phyloP scores from a whole-genome alignment of 371 early-diverging fungal genomes.

The Mortierella sp. region DNA sequence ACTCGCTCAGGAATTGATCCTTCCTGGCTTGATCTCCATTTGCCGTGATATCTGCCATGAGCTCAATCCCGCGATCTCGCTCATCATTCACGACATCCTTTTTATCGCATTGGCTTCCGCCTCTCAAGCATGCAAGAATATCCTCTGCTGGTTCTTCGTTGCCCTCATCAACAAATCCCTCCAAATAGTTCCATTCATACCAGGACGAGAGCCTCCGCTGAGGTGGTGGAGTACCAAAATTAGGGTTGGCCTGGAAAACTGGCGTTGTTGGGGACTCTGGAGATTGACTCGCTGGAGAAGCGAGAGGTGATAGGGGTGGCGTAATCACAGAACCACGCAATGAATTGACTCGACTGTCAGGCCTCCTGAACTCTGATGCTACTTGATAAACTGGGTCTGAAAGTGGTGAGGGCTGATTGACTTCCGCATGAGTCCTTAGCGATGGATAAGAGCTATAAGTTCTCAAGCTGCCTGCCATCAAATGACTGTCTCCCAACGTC shows the following conservation, averaged over 20 bases:
- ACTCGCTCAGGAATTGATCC: neutral
- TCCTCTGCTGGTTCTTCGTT: neutral
- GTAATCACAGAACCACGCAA: neutral
- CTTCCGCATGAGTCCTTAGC: no score
- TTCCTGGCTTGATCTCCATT: neutral
- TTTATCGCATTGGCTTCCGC: neutral
- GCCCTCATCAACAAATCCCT: neutral
- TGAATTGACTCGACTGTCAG: neutral
- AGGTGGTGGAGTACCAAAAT: neutral
- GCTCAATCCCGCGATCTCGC: neutral
- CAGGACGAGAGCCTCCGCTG: constrained; percentile 9
- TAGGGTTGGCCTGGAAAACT: neutral
- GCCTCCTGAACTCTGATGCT: neutral
- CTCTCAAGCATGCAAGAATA: neutral
- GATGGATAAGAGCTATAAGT: neutral
- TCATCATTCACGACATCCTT: neutral
- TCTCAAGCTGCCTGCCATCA: neutral
- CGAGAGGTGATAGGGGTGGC: neutral
- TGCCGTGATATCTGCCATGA: neutral
- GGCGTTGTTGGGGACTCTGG: neutral
- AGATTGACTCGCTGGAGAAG: neutral
- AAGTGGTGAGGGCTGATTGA: neutral
- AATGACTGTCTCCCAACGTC: neutral
- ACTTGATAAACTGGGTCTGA: neutral
- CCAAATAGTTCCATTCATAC: constrained; percentile 7